Base-by-base conservation (phyloP, 78 protist genomes). In the Cyanophora paradoxa region DNA sequence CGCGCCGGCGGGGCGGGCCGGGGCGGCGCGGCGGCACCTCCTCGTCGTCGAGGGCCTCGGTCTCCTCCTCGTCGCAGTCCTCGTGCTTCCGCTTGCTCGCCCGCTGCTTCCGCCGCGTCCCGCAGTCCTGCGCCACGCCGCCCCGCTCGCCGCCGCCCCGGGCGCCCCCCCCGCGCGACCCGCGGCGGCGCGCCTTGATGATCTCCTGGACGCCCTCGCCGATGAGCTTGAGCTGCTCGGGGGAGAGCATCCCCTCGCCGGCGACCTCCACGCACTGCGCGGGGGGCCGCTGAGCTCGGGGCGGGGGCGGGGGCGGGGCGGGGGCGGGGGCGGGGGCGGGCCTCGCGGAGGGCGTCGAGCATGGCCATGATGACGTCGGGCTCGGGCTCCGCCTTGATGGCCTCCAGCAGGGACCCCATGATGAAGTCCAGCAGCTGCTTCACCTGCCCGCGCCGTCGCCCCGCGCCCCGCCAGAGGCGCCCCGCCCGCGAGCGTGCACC, bases 51-150 rank as follows among this genome's bases (percentile, higher is more conserved):
- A 2, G 24, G 42, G 14, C 17, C n/a, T 30, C 85, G 3, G 1
- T 63, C 46, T 65, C 77, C 22, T 42, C 42, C 44, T 62, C 42
- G 14, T 42, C 70, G 39, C 42, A 68, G 65, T 66, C 74, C 26
- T 74, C 76, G 52, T 72, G 79, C 46, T 26, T 11, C 6, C 31
- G 37, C 48, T 24, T 37, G 22, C 14, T 11, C 7, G n/a, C 19
- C 2, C 28, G 16, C 22, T 24, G 28, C 0, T 24, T 16, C 26
- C 48, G 22, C 28, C 79, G 17, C 14, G 31, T 8, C 4, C 8
- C 44, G 44, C 4, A 31, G 17, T 44, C 72, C 30, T 44, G n/a
- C n/a, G n/a, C n/a, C n/a, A n/a, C n/a, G n/a, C n/a, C n/a, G n/a
- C n/a, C n/a, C n/a, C n/a, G n/a, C n/a, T n/a, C n/a, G n/a, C n/a